These are phyloP conservation scores for Pseudogymnoascus sp. DNA, from an alignment of 2,329 filamentous ascomycete species.

Conservation along the genomic window DNA sequence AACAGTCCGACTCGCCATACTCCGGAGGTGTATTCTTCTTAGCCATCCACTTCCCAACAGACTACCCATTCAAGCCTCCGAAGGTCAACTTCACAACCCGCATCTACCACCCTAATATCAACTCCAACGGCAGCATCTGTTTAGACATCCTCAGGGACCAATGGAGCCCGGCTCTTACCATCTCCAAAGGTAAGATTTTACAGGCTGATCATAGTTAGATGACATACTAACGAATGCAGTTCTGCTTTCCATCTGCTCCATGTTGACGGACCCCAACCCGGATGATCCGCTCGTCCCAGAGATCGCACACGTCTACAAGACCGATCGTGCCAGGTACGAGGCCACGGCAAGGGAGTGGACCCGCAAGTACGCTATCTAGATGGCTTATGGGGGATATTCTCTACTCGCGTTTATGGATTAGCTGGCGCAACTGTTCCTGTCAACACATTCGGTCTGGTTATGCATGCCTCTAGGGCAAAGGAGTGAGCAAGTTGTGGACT, in stretches of 20 bases:
- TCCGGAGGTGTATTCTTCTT: constrained; percentile 98
- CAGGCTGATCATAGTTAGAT: not conserved
- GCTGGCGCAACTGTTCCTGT: constrained; percentile 15
- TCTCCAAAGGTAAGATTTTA: constrained; percentile 74
- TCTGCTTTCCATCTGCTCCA: constrained; percentile 96
- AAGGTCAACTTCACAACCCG: constrained; percentile 99
- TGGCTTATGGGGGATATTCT: constrained; percentile 8
- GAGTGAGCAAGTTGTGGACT: constrained; percentile 9
- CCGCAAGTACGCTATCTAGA: constrained; percentile 92
- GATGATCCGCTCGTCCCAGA: constrained; percentile 97
- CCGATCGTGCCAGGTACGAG: constrained; percentile 90
- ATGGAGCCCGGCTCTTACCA: constrained; percentile 97
- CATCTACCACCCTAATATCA: constrained; percentile 99
- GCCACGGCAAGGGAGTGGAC: constrained; percentile 97
- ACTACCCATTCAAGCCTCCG: constrained; percentile 99
- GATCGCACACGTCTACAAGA: constrained; percentile 99
- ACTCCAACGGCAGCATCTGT: constrained; percentile 99
- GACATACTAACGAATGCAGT: constrained; percentile 45
- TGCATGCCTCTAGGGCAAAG: constrained; percentile 10
- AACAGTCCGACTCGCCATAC: constrained; percentile 88
- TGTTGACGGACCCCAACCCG: constrained; percentile 98
- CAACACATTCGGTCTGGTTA: constrained; percentile 11
- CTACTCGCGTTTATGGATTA: constrained; percentile 11
- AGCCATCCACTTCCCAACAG: constrained; percentile 97
- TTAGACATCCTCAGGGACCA: constrained; percentile 97